phyloP scores from a whole-genome alignment of 805 yeast species.

The Lipomyces yamadae region DNA sequence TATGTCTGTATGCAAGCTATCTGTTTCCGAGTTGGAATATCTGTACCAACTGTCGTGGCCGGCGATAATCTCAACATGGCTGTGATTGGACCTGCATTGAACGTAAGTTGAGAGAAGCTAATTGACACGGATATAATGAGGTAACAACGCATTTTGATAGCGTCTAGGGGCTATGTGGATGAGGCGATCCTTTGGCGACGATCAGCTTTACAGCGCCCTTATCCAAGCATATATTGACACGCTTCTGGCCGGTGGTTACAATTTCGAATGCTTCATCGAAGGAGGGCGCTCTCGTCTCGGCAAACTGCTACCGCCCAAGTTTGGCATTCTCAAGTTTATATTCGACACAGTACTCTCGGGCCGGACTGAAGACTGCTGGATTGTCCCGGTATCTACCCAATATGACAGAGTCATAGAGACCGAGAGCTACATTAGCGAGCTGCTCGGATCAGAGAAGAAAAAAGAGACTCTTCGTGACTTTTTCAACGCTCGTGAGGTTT shows the following conservation, averaged over 20 bases:
- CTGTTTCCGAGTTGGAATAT: constrained; percentile 57
- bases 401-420: constrained; percentile 65
- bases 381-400: constrained; percentile 62
- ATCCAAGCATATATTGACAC: constrained; percentile 55
- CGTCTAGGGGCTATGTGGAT: constrained; percentile 62
- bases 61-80: constrained; percentile 70
- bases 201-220: constrained; percentile 52
- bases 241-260: constrained; percentile 54
- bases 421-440: constrained; percentile 59
- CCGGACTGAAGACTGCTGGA: constrained; percentile 48
- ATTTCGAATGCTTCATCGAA: constrained; percentile 65
- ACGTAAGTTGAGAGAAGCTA: constrained; percentile 41
- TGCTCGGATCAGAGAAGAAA: constrained; percentile 61
- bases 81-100: constrained; percentile 56
- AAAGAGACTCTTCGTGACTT: constrained; percentile 55
- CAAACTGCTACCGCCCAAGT: constrained; percentile 64
- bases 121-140: neutral
- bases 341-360: constrained; percentile 55
- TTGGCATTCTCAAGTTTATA: constrained; percentile 61
- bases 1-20: constrained; percentile 62
- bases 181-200: constrained; percentile 54
- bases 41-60: constrained; percentile 63
- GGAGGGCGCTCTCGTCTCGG: constrained; percentile 72
- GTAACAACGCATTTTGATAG: constrained; percentile 5
- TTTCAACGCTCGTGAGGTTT: constrained; percentile 44